A percentile compares a stretch with the other conserved stretches of the same genome.
Conservation (phyloP, 2,329 filamentous ascomycete genomes). For the Aspergillus quadricinctus region DNA sequence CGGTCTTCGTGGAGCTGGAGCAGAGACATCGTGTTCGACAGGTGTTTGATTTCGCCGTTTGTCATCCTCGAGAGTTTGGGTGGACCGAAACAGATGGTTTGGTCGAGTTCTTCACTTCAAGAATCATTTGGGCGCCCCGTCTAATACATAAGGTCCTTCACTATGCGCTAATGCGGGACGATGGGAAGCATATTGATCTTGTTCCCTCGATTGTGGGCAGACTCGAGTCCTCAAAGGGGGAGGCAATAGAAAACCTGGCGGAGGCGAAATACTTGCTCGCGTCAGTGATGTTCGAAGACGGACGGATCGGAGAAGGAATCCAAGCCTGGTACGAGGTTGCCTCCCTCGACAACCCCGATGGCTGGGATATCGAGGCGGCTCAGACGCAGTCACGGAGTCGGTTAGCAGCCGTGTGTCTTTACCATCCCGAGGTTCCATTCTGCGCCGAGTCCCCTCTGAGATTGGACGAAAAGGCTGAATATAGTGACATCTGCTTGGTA, state of each 20-base stretch:
- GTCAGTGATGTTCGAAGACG: neutral
- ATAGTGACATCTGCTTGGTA: neutral
- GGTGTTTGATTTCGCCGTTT: neutral
- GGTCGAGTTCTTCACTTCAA: neutral
- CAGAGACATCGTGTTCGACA: neutral
- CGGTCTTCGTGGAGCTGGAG: neutral
- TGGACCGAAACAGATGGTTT: neutral
- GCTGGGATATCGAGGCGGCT: neutral
- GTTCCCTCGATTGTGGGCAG: neutral
- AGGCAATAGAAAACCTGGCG: neutral
- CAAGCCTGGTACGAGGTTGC: neutral
- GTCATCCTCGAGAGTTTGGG: neutral
- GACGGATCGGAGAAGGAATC: neutral
- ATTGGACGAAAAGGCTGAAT: neutral
- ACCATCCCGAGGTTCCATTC: neutral
- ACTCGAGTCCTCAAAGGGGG: neutral
- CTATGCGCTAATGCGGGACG: neutral
- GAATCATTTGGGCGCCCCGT: neutral
- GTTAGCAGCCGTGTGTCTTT: neutral
- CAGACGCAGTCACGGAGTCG: neutral
- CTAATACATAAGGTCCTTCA: neutral
- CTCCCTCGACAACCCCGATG: neutral
- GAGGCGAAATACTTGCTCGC: neutral
- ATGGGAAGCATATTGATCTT: neutral
- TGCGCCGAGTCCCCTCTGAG: neutral